phyloP scores from a whole-genome alignment of 345 rosid species.

The Boechera retrofracta region DNA sequence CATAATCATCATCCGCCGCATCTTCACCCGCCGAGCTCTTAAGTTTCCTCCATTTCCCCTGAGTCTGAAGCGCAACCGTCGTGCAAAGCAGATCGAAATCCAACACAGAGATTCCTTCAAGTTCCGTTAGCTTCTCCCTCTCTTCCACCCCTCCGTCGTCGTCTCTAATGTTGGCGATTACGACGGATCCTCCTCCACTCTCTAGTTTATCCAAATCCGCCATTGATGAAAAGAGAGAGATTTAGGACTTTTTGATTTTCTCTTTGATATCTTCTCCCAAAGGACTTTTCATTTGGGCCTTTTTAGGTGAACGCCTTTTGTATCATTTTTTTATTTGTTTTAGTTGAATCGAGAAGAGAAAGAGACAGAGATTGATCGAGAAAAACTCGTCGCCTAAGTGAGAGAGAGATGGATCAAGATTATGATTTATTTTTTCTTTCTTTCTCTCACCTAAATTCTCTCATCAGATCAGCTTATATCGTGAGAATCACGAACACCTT shows the following conservation, averaged over 20 bases:
- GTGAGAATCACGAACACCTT: no score
- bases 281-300: slow-evolving; percentile 30
- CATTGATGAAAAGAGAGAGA: slow-evolving; percentile 44
- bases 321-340: background rate
- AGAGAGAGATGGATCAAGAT: no score
- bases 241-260: slow-evolving; percentile 30
- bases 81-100: slow-evolving; percentile 93
- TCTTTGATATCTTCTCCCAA: slow-evolving; percentile 31
- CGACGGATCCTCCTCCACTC: slow-evolving; percentile 29
- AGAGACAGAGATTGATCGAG: no score
- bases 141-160: slow-evolving; percentile 25
- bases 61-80: slow-evolving; percentile 87
- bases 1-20: slow-evolving; percentile 48
- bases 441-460: no score
- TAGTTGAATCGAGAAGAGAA: no score
- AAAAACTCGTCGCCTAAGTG: no score
- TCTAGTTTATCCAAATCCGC: slow-evolving; percentile 53
- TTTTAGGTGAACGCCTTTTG: slow-evolving; percentile 28
- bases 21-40: slow-evolving; percentile 46
- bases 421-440: no score
- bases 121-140: slow-evolving; percentile 49
- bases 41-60: slow-evolving; percentile 75
- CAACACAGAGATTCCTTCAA: slow-evolving; percentile 70
- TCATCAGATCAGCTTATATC: no score
- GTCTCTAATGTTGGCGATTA: background rate